A percentile compares a stretch with the other conserved stretches of the same genome.
Conservation (phyloP, 2,329 filamentous ascomycete genomes). For the Sclerotinia trifoliorum region DNA sequence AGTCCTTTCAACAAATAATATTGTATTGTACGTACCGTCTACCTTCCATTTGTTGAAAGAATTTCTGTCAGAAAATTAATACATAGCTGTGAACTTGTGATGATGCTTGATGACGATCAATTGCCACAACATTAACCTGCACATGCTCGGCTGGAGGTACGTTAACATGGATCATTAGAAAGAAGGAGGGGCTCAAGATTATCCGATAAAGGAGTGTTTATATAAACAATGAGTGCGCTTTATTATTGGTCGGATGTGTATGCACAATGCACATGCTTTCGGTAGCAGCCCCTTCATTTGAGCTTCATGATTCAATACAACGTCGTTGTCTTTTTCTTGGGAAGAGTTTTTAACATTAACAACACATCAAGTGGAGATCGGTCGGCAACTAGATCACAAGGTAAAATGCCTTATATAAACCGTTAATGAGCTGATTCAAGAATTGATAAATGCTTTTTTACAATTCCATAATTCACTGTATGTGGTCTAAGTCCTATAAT, state of each 20-base stretch:
- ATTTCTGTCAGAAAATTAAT: slow-evolving; percentile 5
- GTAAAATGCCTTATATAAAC: not conserved
- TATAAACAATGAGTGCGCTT: not conserved
- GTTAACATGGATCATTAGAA: not conserved
- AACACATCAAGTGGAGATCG: slow-evolving; percentile 14
- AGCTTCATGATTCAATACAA: slow-evolving; percentile 4
- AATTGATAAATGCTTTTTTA: too few relatives aligned
- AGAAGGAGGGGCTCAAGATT: not conserved
- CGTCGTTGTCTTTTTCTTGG: too few relatives aligned
- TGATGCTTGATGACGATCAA: slow-evolving; percentile 7
- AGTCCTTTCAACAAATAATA: not conserved
- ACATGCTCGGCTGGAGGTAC: not conserved
- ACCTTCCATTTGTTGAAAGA: not conserved
- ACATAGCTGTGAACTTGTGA: not conserved
- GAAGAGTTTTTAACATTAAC: slow-evolving; percentile 5
- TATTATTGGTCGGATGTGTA: too few relatives aligned
- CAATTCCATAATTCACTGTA: too few relatives aligned
- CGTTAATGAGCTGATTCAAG: too few relatives aligned
- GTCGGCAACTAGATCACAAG: slow-evolving; percentile 1
- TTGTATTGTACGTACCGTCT: too few relatives aligned
- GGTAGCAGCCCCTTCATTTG: slow-evolving; percentile 10
- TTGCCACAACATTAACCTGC: slow-evolving; percentile 7
- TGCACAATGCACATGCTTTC: not conserved
- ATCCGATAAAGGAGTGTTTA: not conserved
- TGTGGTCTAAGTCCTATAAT: too few relatives aligned